phyloP scores from a whole-genome alignment of 2,329 filamentous ascomycete species.

The Diplodia mutila region DNA sequence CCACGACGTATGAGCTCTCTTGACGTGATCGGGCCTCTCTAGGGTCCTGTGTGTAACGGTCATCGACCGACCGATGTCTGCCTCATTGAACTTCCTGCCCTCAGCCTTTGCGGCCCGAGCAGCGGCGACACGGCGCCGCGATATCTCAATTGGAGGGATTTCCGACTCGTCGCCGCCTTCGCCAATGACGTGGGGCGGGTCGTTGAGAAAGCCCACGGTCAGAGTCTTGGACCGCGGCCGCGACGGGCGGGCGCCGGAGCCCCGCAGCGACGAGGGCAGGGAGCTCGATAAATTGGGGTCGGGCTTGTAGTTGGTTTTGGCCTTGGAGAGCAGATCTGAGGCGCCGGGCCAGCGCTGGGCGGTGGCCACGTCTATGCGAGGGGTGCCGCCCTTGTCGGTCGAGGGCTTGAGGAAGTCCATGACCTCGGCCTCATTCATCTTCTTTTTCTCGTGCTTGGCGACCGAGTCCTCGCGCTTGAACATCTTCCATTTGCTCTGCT shows the following conservation, averaged over 20 bases:
- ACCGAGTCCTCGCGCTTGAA: slow-evolving; percentile 46
- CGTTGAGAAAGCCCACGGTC: slow-evolving; percentile 73
- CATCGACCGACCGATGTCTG: slow-evolving; percentile 20
- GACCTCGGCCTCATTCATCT: slow-evolving; percentile 52
- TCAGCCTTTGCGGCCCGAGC: slow-evolving; percentile 15
- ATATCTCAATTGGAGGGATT: slow-evolving; percentile 71
- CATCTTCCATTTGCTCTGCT: slow-evolving; percentile 55
- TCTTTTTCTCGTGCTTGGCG: slow-evolving; percentile 36
- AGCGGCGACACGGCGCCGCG: slow-evolving; percentile 38
- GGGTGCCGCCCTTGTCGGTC: slow-evolving; percentile 48
- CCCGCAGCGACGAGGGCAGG: slow-evolving; percentile 37
- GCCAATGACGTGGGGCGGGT: slow-evolving; percentile 79
- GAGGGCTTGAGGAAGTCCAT: slow-evolving; percentile 62
- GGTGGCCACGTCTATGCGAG: slow-evolving; percentile 54
- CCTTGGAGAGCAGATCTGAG: slow-evolving; percentile 46
- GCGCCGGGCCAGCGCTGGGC: slow-evolving; percentile 58
- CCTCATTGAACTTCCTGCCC: slow-evolving; percentile 22
- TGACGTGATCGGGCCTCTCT: slow-evolving; percentile 29
- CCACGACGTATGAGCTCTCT: slow-evolving; percentile 39
- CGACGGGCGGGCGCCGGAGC: slow-evolving; percentile 40
- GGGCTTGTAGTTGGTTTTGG: slow-evolving; percentile 30
- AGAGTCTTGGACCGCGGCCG: slow-evolving; percentile 66
- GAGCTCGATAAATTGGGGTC: slow-evolving; percentile 39
- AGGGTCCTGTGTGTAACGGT: slow-evolving; percentile 16
- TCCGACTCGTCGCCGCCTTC: slow-evolving; percentile 88